Conservation (phyloP, 164 flowering plant genomes). For the Stephania yunnanensis region DNA sequence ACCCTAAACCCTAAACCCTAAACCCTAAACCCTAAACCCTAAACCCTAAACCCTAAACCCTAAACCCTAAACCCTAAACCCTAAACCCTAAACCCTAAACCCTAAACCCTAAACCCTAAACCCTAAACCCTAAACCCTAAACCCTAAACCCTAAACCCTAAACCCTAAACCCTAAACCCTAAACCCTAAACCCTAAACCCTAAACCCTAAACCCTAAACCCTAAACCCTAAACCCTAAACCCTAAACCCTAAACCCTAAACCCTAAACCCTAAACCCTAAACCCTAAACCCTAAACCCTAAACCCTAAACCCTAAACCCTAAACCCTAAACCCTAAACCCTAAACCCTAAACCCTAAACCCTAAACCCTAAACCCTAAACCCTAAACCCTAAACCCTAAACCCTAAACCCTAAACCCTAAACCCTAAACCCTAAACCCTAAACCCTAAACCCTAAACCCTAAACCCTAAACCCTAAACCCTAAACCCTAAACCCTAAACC, state of each 20-base stretch:
- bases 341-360: constrained; percentile 18
- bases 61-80: constrained; percentile 17
- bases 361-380: constrained; percentile 18
- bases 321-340: constrained; percentile 16
- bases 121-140: constrained; percentile 17
- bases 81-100: constrained; percentile 12
- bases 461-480: constrained; percentile 10
- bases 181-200: constrained; percentile 18
- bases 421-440: constrained; percentile 17
- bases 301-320: constrained; percentile 17
- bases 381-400: constrained; percentile 17
- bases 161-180: constrained; percentile 17
- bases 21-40: no score
- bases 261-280: constrained; percentile 16
- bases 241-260: constrained; percentile 14
- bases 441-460: constrained; percentile 16
- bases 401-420: constrained; percentile 18
- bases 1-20: no score
- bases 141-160: constrained; percentile 14
- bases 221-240: constrained; percentile 12
- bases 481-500: constrained; percentile 9
- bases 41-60: constrained; percentile 20
- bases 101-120: constrained; percentile 15
- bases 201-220: constrained; percentile 15
- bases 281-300: constrained; percentile 18